Percentiles rank a stretch among this genome's conserved stretches.
These are phyloP conservation scores for Inga leiocalycina DNA, from an alignment of 306 rosid genomes.

Conservation along the genomic window DNA sequence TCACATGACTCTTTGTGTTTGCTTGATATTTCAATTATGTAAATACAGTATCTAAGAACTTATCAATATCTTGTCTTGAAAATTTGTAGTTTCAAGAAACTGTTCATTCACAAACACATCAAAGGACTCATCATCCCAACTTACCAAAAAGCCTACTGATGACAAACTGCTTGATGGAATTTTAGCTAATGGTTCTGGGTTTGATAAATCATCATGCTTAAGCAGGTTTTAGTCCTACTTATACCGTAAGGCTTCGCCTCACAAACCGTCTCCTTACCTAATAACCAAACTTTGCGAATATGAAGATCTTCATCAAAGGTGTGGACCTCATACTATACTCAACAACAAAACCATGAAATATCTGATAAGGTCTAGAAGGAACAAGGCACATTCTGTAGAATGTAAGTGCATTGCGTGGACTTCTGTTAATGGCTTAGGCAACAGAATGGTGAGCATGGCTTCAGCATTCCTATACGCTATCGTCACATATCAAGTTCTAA, in stretches of 20 bases:
- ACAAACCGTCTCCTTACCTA: constrained; percentile 49
- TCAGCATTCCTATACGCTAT: constrained; percentile 52
- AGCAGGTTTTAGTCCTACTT: constrained; percentile 42
- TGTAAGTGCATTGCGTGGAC: constrained; percentile 53
- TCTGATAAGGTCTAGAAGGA: constrained; percentile 30
- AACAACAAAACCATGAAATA: constrained; percentile 44
- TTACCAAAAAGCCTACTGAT: background rate
- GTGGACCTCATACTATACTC: constrained; percentile 46
- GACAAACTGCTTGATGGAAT: constrained; percentile 43
- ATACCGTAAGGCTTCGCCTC: background rate
- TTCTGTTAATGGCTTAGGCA: constrained; percentile 46
- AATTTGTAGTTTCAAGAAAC: background rate
- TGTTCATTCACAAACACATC: background rate
- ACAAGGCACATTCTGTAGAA: background rate
- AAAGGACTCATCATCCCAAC: background rate
- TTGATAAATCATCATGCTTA: constrained; percentile 45
- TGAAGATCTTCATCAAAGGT: constrained; percentile 47
- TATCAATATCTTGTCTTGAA: too few relatives aligned
- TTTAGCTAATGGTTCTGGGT: constrained; percentile 25
- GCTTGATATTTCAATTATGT: background rate
- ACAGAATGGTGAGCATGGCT: constrained; percentile 48
- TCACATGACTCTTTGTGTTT: background rate
- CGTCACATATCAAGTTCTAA: constrained; percentile 46
- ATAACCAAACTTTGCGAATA: constrained; percentile 46
- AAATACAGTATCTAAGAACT: background rate